A percentile compares a stretch with the other conserved stretches of the same genome.
Conservation (phyloP, 768 basidiomycete species). For the Phylloporus scabripes region DNA sequence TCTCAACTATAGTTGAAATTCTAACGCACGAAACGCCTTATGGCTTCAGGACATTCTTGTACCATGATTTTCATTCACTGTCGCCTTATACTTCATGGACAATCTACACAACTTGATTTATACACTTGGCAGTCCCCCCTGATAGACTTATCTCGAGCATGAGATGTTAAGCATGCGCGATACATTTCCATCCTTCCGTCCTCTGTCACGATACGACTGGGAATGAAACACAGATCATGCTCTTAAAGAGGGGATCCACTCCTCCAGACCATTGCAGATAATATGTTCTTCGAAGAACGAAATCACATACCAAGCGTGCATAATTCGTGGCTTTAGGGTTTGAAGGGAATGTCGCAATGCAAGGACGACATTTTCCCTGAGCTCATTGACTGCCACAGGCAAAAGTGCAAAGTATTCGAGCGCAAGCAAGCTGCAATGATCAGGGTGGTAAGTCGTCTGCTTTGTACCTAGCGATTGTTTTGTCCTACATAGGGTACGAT, state of each 20-base stretch:
- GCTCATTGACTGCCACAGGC: conserved; percentile 32
- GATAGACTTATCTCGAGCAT: conserved; percentile 25
- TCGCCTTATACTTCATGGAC: not conserved
- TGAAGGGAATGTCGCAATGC: conserved; percentile 26
- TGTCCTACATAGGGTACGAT: too few species aligned
- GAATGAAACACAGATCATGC: conserved; percentile 16
- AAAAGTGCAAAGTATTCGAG: conserved; percentile 36
- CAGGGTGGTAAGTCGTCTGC: conserved; percentile 29
- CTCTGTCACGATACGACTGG: conserved; percentile 17
- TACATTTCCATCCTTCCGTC: conserved; percentile 22
- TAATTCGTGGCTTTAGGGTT: conserved; percentile 34
- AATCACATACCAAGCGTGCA: conserved; percentile 30
- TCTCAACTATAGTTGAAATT: not conserved
- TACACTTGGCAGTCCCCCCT: conserved; percentile 18
- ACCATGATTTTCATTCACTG: not conserved
- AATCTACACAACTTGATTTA: not conserved
- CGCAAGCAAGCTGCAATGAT: conserved; percentile 28
- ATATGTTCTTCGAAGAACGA: conserved; percentile 28
- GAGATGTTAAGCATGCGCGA: conserved; percentile 19
- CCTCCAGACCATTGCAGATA: conserved; percentile 29
- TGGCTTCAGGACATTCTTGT: not conserved
- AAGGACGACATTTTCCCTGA: conserved; percentile 28
- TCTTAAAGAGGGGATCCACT: conserved; percentile 10
- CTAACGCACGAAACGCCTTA: not conserved
- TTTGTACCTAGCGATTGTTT: too few species aligned